These are phyloP conservation scores for Crucibulum laeve DNA, from an alignment of 768 basidiomycete genomes.

Conservation along the genomic window DNA sequence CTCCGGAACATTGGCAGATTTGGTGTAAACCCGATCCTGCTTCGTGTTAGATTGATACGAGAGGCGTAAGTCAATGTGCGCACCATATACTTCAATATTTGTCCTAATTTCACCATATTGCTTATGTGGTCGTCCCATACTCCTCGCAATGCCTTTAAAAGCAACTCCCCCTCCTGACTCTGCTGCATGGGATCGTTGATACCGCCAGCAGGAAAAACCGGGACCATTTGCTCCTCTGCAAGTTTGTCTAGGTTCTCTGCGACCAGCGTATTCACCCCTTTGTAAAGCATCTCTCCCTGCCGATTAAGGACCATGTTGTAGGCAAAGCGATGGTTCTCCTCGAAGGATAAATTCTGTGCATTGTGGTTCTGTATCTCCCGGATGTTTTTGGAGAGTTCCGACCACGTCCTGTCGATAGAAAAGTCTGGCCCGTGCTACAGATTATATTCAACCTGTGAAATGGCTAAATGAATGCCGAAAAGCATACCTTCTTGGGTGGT, in stretches of 20 bases:
- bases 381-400: conserved; percentile 77
- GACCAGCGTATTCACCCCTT: conserved; percentile 76
- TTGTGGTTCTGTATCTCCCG: conserved; percentile 94
- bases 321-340: conserved; percentile 91
- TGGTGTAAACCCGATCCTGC: conserved; percentile 94
- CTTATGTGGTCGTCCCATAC: conserved; percentile 95
- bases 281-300: conserved; percentile 81
- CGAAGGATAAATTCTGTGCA: conserved; percentile 65
- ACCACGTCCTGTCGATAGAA: conserved; percentile 83
- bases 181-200: conserved; percentile 66
- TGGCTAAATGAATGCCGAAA: not conserved
- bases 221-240: conserved; percentile 70
- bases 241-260: conserved; percentile 79
- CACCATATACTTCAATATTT: conserved; percentile 97
- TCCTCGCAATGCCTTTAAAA: conserved; percentile 76
- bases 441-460: conserved; percentile 1
- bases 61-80: too few species aligned
- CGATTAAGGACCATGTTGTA: conserved; percentile 93
- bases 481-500: conserved; percentile 39
- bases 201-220: conserved; percentile 75
- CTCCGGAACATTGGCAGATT: conserved; percentile 66
- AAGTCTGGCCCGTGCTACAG: conserved; percentile 68
- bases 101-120: conserved; percentile 83
- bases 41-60: too few species aligned
- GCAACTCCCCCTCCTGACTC: conserved; percentile 78